Conservation (phyloP, 352 stramenopile genomes). For the Pythium monospermum region DNA sequence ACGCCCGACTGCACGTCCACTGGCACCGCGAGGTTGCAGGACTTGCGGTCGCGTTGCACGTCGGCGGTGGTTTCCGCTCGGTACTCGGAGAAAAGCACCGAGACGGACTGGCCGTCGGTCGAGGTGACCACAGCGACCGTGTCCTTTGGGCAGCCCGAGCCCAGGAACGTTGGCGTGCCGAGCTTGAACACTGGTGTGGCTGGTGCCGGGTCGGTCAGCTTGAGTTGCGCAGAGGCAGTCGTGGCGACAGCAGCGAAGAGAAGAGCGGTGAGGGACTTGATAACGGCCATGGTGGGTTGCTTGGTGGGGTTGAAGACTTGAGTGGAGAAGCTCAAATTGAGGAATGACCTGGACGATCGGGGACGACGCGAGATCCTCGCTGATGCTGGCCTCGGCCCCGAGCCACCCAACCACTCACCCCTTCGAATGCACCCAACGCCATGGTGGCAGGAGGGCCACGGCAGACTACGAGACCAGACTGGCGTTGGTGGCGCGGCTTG, state of each 20-base stretch:
- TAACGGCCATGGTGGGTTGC: not conserved
- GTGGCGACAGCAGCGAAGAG: not conserved
- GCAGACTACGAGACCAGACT: no score
- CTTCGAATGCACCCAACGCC: no score
- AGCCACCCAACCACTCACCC: no score
- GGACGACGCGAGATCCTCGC: no score
- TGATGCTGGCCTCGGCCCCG: no score
- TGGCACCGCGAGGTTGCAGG: constrained; percentile 33
- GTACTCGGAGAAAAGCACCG: constrained; percentile 31
- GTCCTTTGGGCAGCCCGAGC: constrained; percentile 28
- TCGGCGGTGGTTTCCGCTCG: constrained; percentile 18
- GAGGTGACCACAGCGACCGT: constrained; percentile 22
- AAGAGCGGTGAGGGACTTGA: not conserved
- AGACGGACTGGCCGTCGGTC: constrained; percentile 29
- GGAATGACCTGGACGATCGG: not conserved
- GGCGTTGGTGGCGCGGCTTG: no score
- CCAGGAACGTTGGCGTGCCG: constrained; percentile 25
- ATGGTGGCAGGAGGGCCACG: no score
- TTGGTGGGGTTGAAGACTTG: not conserved
- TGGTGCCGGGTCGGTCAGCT: not conserved
- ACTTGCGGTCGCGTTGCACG: constrained; percentile 28
- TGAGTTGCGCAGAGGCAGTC: no score
- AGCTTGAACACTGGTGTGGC: constrained; percentile 15
- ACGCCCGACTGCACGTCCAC: constrained; percentile 30
- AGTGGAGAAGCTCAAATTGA: no score